Evolutionary conservation across 257 asterid species (phyloP).

Genomic region (Leptodermis oblonga): DNA sequence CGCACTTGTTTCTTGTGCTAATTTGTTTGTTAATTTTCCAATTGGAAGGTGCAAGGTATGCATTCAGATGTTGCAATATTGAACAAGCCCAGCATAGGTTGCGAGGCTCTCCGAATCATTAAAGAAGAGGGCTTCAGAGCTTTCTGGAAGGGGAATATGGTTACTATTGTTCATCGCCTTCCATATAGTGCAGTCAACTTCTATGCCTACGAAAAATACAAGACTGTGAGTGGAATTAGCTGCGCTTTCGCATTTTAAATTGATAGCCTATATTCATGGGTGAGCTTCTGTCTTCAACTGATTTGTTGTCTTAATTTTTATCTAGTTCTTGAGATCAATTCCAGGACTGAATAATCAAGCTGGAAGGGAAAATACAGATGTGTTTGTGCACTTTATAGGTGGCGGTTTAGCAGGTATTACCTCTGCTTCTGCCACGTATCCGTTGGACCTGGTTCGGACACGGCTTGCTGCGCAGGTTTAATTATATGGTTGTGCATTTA

Average conservation of each 20-base stretch:
- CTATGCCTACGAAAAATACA: constrained; percentile 76
- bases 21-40: neutral
- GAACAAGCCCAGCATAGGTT: constrained; percentile 73
- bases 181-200: constrained; percentile 84
- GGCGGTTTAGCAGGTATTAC: constrained; percentile 95
- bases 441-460: constrained; percentile 90
- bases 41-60: constrained; percentile 82
- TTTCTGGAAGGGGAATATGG: constrained; percentile 95
- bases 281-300: neutral
- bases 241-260: neutral
- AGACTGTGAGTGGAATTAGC: constrained; percentile 45
- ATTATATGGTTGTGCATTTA: neutral
- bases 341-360: constrained; percentile 49
- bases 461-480: constrained; percentile 90
- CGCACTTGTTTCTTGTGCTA: neutral
- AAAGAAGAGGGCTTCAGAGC: constrained; percentile 93
- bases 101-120: constrained; percentile 63
- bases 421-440: constrained; percentile 86
- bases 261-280: neutral
- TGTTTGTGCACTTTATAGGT: constrained; percentile 66
- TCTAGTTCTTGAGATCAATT: constrained; percentile 61
- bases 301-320: constrained; percentile 7
- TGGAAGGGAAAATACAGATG: constrained; percentile 42
- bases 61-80: constrained; percentile 73
- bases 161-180: constrained; percentile 87